phyloP scores from a whole-genome alignment of 768 basidiomycete species.

The Tricholoma bakamatsutake region DNA sequence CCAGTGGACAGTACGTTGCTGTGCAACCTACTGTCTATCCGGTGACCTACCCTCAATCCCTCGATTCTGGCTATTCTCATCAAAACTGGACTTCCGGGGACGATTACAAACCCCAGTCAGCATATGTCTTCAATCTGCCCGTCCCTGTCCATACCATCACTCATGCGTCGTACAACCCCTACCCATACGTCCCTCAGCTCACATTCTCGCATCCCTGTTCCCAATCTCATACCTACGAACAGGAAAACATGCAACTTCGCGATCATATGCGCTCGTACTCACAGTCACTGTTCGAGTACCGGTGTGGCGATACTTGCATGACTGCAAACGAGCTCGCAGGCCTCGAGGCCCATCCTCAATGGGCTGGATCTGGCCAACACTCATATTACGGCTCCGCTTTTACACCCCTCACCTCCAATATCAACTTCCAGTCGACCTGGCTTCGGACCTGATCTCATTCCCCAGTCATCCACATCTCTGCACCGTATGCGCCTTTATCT shows the following conservation, averaged over 20 bases:
- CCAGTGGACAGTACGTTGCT: conserved; percentile 57
- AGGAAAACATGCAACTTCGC: conserved; percentile 40
- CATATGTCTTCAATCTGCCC: conserved; percentile 34
- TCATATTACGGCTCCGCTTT: conserved; percentile 36
- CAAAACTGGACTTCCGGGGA: conserved; percentile 33
- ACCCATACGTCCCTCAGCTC: conserved; percentile 30
- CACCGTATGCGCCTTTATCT: conserved; percentile 12
- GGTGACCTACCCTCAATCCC: conserved; percentile 26
- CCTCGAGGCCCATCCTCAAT: conserved; percentile 33
- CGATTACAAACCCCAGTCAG: conserved; percentile 32
- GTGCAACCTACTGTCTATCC: conserved; percentile 49
- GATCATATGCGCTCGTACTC: conserved; percentile 56
- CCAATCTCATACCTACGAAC: conserved; percentile 49
- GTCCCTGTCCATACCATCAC: conserved; percentile 22
- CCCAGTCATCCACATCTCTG: conserved; percentile 4
- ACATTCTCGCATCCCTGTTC: conserved; percentile 46
- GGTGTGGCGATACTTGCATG: conserved; percentile 41
- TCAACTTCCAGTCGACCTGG: conserved; percentile 46
- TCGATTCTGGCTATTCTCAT: conserved; percentile 29
- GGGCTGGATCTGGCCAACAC: conserved; percentile 40
- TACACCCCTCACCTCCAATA: conserved; percentile 32
- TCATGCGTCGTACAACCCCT: conserved; percentile 31
- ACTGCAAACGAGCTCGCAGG: conserved; percentile 35
- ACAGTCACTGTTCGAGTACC: conserved; percentile 51
- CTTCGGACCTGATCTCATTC: conserved; percentile 35